These are phyloP conservation scores for Lasiodiplodia sp. DNA, from an alignment of 2,329 filamentous ascomycete species.

Conservation along the genomic window DNA sequence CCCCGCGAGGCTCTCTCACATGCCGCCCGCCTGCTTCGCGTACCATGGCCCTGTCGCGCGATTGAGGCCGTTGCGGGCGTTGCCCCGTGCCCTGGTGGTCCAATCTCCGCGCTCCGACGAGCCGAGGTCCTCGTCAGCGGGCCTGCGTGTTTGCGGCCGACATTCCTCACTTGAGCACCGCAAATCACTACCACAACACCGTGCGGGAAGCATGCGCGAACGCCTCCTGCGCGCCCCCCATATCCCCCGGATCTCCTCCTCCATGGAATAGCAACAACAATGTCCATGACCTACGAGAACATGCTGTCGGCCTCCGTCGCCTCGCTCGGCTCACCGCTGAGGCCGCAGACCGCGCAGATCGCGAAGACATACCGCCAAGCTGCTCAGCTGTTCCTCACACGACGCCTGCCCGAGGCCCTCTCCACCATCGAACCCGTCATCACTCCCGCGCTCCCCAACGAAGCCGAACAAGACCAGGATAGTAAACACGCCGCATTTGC, in stretches of 20 bases:
- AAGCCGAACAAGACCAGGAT: constrained; percentile 31
- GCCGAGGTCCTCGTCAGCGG: constrained; percentile 27
- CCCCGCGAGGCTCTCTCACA: constrained; percentile 8
- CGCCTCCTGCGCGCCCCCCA: constrained; percentile 20
- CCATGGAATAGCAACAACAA: constrained; percentile 51
- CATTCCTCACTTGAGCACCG: constrained; percentile 25
- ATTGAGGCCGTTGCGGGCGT: constrained; percentile 15
- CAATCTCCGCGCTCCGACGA: constrained; percentile 27
- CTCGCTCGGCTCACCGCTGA: constrained; percentile 70
- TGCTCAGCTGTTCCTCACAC: constrained; percentile 92
- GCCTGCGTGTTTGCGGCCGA: constrained; percentile 17
- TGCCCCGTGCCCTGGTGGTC: constrained; percentile 22
- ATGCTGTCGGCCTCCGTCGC: constrained; percentile 72
- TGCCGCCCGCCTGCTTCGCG: constrained; percentile 7
- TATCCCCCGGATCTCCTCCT: constrained; percentile 43
- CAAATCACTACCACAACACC: constrained; percentile 30
- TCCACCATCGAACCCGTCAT: constrained; percentile 86
- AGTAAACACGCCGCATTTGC: constrained; percentile 54
- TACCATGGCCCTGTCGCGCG: background rate
- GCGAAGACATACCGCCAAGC: constrained; percentile 95
- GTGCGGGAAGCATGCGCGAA: constrained; percentile 18
- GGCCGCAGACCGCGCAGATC: constrained; percentile 69
- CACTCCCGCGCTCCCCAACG: constrained; percentile 55
- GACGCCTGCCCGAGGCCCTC: constrained; percentile 87
- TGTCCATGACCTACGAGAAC: constrained; percentile 60